Evolutionary conservation across 2,329 filamentous ascomycete genomes (phyloP).

Genomic region (Xylariaceae sp.): DNA sequence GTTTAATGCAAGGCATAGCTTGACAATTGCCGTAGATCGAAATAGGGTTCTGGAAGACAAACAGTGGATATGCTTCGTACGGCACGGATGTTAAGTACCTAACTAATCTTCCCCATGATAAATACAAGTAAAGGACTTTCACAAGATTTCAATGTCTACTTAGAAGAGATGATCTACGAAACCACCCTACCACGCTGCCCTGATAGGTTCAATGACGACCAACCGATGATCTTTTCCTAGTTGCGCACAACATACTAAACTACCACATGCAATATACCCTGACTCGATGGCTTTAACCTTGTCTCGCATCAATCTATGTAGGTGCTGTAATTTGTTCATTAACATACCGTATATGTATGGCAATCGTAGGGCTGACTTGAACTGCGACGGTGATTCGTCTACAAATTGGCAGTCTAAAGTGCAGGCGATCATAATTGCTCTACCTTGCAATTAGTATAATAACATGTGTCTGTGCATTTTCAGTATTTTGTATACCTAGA

Average conservation of each 20-base stretch:
- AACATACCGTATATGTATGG: conserved; percentile 16
- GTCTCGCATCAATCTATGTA: not conserved
- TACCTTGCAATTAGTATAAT: conserved; percentile 10
- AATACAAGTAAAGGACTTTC: not conserved
- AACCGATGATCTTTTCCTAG: not conserved
- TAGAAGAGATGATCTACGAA: not conserved
- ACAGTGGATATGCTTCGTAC: no score
- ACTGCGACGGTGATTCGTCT: conserved; percentile 20
- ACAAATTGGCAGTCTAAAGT: not conserved
- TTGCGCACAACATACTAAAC: not conserved
- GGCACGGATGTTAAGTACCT: no score
- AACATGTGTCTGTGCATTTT: conserved; percentile 7
- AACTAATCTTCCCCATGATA: not conserved
- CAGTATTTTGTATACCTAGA: no score
- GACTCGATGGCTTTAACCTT: not conserved
- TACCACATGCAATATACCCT: not conserved
- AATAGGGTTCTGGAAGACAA: not conserved
- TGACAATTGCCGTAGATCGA: not conserved
- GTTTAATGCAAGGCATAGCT: not conserved
- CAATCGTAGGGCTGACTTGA: conserved; percentile 27
- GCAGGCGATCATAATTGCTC: not conserved
- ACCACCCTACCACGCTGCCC: not conserved
- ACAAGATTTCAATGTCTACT: not conserved
- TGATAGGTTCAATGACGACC: not conserved
- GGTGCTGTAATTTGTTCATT: conserved; percentile 18